Base-by-base conservation (phyloP, 2,329 filamentous ascomycete genomes). In the Davidsoniella neocaledoniae region DNA sequence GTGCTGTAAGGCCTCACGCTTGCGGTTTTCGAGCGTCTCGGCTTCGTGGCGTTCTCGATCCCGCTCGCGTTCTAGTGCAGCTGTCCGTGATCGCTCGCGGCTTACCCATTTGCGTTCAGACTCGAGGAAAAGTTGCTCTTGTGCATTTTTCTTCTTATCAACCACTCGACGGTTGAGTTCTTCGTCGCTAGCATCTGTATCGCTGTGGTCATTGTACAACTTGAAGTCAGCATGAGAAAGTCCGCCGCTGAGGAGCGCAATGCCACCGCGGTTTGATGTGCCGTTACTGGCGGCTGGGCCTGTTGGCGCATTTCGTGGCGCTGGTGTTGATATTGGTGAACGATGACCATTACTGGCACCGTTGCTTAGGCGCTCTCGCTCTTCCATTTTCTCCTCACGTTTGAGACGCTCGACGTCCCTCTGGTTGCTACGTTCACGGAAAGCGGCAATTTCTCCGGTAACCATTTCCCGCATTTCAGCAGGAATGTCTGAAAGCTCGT, bases 401-500 rank as follows among this genome's bases (percentile, higher is more conserved):
- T 81, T 80, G 36, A 94, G 67, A 3, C 91, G 83, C 63, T 98
- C 91, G 60, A 93, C 68, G 60, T 98, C 91, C 38, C 90, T 76
- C 54, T 83, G 79, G 53, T 80, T 94, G 57, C 90, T 95, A 17
- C 90, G 76, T 56, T 98, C 91, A 56, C 91, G 76, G 69, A 98
- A 98, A 0, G 88, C 85, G 0, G 86, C 81, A 58, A 98, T 98
- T 62, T 98, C 93, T 51, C 82, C 82, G 0, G 91, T 86, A 14
- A 98, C 91, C 0, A 86, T 88, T 61, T 94, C 91, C 21, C 91
- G 81, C 86, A 94, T 93, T 61, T 96, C 91, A 1, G 86, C 82
- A 0, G 91, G 91, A 44, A 98, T 95, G 59, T 98, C 91, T 17
- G 88, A 82, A 26, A 98, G 71, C 60, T 98, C 91, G 60, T 98